Percentiles rank a stretch among this genome's conserved stretches.
Evolutionary conservation across 2,329 filamentous ascomycete species (phyloP).

Genomic region (Stagonosporopsis chrysanthemi): DNA sequence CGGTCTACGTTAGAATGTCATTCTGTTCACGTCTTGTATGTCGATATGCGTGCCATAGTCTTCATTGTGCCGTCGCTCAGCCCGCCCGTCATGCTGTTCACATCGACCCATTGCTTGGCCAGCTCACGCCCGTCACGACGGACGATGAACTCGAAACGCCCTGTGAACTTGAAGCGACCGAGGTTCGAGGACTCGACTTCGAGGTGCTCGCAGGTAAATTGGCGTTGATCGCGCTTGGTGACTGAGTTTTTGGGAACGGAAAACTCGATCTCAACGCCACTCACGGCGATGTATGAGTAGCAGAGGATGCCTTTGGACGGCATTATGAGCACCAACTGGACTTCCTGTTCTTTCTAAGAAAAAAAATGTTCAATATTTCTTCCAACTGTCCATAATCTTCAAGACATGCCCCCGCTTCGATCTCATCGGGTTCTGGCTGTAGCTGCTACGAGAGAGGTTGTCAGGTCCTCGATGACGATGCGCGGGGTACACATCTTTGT

Average conservation of each 20-base stretch:
- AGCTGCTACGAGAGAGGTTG: neutral
- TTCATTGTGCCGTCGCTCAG: slow-evolving; percentile 52
- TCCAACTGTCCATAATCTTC: neutral
- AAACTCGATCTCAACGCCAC: slow-evolving; percentile 54
- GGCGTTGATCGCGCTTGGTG: slow-evolving; percentile 41
- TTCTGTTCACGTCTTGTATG: too few relatives aligned
- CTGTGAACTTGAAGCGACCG: slow-evolving; percentile 54
- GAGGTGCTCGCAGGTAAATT: slow-evolving; percentile 52
- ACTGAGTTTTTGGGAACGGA: slow-evolving; percentile 52
- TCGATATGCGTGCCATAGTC: slow-evolving; percentile 4
- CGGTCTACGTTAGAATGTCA: neutral
- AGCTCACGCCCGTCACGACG: slow-evolving; percentile 51
- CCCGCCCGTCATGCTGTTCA: slow-evolving; percentile 57
- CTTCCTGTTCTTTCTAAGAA: neutral
- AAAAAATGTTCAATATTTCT: neutral
- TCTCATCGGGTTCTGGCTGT: neutral
- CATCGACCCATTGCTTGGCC: slow-evolving; percentile 54
- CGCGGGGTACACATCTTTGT: slow-evolving; percentile 18
- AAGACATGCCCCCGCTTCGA: neutral
- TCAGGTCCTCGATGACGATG: slow-evolving; percentile 7
- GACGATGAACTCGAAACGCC: slow-evolving; percentile 55
- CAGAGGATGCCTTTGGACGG: slow-evolving; percentile 47
- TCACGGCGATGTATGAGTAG: slow-evolving; percentile 47
- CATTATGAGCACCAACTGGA: slow-evolving; percentile 26
- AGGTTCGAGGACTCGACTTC: slow-evolving; percentile 58